Conservation (phyloP, 1,139 yeast genomes). For the Suhomyces atakaporum region DNA sequence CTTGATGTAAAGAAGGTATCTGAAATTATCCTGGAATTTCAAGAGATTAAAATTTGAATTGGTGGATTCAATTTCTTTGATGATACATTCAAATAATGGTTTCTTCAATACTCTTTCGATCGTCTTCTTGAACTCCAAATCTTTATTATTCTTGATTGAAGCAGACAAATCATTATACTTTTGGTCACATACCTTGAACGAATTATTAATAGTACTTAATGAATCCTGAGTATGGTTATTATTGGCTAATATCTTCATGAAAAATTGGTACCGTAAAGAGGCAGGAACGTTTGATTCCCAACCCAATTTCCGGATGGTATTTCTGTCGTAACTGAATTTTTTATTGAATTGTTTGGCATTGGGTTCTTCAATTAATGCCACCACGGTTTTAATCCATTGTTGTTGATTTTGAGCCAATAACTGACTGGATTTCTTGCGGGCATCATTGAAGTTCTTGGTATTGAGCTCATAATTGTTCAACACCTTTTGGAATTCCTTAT, state of each 20-base stretch:
- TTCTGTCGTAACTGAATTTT: conserved; percentile 32
- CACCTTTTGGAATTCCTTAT: conserved; percentile 39
- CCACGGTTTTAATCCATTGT: conserved; percentile 28
- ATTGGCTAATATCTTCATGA: conserved; percentile 27
- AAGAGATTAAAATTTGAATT: conserved; percentile 16
- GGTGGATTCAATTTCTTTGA: conserved; percentile 19
- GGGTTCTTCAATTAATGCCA: conserved; percentile 20
- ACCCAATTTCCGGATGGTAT: conserved; percentile 33
- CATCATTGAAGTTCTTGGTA: conserved; percentile 24
- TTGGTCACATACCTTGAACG: conserved; percentile 23
- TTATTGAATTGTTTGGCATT: conserved; percentile 28
- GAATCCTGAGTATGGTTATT: conserved; percentile 21
- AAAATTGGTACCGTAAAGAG: conserved; percentile 30
- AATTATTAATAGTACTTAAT: conserved; percentile 17
- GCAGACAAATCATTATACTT: conserved; percentile 29
- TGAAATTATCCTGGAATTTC: conserved; percentile 29
- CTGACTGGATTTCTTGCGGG: conserved; percentile 24
- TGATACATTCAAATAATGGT: conserved; percentile 35
- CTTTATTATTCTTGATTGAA: conserved; percentile 34
- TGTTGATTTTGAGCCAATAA: conserved; percentile 24
- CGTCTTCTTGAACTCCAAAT: conserved; percentile 34
- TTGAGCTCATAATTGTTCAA: conserved; percentile 33
- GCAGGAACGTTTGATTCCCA: conserved; percentile 45
- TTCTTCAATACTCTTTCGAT: conserved; percentile 27
- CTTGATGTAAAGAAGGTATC: conserved; percentile 37